Conservation (phyloP, 2,329 filamentous ascomycete genomes). For the Monilinia fructicola region DNA sequence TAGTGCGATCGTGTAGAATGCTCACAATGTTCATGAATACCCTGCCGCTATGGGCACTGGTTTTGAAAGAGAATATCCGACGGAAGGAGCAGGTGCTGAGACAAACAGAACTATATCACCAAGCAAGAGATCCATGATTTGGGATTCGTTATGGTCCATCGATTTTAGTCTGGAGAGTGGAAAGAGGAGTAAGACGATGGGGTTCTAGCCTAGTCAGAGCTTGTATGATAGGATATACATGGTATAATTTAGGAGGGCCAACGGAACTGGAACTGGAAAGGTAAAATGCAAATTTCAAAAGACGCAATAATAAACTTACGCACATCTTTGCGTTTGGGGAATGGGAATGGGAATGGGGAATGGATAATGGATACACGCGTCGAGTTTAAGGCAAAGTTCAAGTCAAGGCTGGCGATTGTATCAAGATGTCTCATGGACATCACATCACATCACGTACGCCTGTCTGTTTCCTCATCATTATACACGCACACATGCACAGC, state of each 20-base stretch:
- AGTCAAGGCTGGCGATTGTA: neutral
- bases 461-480: too few relatives aligned
- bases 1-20: slow-evolving; percentile 29
- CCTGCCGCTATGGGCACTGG: neutral
- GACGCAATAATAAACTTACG: neutral
- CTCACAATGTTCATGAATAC: neutral
- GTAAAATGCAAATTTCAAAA: too few relatives aligned
- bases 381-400: neutral
- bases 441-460: too few relatives aligned
- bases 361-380: neutral
- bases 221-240: neutral
- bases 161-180: slow-evolving; percentile 56
- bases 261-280: too few relatives aligned
- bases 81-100: too few relatives aligned
- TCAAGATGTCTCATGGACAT: too few relatives aligned
- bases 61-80: neutral
- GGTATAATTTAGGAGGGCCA: neutral
- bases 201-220: neutral
- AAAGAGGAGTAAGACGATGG: slow-evolving; percentile 22
- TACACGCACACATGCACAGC: too few relatives aligned
- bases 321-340: neutral
- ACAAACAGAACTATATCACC: slow-evolving; percentile 29
- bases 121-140: slow-evolving; percentile 56
- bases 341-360: too few relatives aligned
- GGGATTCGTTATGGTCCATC: slow-evolving; percentile 62